These are phyloP conservation scores for Nitzschia putrida DNA, from an alignment of 108 stramenopile species.

Conservation along the genomic window DNA sequence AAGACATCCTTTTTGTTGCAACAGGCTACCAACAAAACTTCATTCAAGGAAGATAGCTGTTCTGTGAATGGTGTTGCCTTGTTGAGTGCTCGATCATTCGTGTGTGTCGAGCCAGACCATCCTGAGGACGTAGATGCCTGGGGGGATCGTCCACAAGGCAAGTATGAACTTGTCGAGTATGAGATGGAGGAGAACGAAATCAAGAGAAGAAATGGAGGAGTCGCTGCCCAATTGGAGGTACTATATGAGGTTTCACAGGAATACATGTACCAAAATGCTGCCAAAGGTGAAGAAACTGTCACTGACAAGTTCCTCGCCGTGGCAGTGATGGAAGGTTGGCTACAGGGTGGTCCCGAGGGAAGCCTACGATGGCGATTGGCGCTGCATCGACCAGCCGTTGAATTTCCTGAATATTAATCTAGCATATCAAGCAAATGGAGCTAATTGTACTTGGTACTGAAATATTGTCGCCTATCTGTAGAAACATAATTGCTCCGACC, in stretches of 20 bases:
- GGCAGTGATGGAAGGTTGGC: slow-evolving; percentile 57
- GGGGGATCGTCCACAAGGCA: background rate
- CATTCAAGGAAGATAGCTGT: slow-evolving; percentile 41
- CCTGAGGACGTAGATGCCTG: slow-evolving; percentile 2
- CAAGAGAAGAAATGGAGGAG: slow-evolving; percentile 14
- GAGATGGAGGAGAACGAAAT: slow-evolving; percentile 12
- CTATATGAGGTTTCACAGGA: slow-evolving; percentile 37
- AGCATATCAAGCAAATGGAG: background rate
- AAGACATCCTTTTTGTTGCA: slow-evolving; percentile 44
- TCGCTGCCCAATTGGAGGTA: slow-evolving; percentile 44
- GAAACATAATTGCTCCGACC: background rate
- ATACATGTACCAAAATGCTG: slow-evolving; percentile 8
- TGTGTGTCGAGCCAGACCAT: slow-evolving; percentile 12
- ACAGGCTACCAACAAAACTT: slow-evolving; percentile 4
- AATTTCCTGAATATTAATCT: slow-evolving; percentile 43
- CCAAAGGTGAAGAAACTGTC: slow-evolving; percentile 11
- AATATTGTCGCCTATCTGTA: background rate
- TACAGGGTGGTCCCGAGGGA: slow-evolving; percentile 41
- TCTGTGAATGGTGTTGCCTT: slow-evolving; percentile 46
- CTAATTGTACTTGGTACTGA: background rate
- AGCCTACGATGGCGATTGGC: slow-evolving; percentile 54
- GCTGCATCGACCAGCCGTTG: slow-evolving; percentile 45
- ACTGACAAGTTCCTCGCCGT: slow-evolving; percentile 32
- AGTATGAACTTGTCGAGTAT: slow-evolving; percentile 36
- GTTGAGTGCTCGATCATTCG: slow-evolving; percentile 50